A percentile compares a stretch with the other conserved stretches of the same genome.
phyloP scores from a whole-genome alignment of 805 yeast species.

The Yamadazyma phyllophila region DNA sequence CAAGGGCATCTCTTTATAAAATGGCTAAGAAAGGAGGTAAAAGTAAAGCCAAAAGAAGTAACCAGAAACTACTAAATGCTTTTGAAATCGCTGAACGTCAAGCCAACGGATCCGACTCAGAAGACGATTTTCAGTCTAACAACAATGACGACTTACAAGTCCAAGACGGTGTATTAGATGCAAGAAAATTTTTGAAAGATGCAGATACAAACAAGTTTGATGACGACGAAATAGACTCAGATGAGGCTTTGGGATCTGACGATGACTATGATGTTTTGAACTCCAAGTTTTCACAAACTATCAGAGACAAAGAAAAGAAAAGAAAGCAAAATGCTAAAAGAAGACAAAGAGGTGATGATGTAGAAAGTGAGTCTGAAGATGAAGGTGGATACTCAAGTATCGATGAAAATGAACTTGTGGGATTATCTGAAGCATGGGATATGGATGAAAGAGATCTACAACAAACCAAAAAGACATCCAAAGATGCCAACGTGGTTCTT shows the following conservation, averaged over 20 bases:
- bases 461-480: conserved; percentile 15
- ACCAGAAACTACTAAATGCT: conserved; percentile 41
- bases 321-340: conserved; percentile 29
- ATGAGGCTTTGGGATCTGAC: conserved; percentile 83
- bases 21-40: conserved; percentile 26
- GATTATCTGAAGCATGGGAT: conserved; percentile 90
- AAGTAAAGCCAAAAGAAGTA: conserved; percentile 26
- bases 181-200: conserved; percentile 30
- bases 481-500: conserved; percentile 20
- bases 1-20: background rate
- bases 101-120: conserved; percentile 18
- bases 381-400: conserved; percentile 70
- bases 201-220: conserved; percentile 35
- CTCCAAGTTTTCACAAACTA: conserved; percentile 66
- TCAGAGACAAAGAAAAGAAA: conserved; percentile 53
- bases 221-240: conserved; percentile 76
- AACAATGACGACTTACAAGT: conserved; percentile 27
- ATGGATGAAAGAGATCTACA: conserved; percentile 56
- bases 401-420: conserved; percentile 71
- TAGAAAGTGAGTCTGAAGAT: conserved; percentile 32
- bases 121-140: conserved; percentile 12
- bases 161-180: conserved; percentile 41
- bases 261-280: conserved; percentile 64
- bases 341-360: conserved; percentile 25
- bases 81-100: conserved; percentile 44